phyloP scores from a whole-genome alignment of 2,329 filamentous ascomycete species.

The Curvularia spicifera region DNA sequence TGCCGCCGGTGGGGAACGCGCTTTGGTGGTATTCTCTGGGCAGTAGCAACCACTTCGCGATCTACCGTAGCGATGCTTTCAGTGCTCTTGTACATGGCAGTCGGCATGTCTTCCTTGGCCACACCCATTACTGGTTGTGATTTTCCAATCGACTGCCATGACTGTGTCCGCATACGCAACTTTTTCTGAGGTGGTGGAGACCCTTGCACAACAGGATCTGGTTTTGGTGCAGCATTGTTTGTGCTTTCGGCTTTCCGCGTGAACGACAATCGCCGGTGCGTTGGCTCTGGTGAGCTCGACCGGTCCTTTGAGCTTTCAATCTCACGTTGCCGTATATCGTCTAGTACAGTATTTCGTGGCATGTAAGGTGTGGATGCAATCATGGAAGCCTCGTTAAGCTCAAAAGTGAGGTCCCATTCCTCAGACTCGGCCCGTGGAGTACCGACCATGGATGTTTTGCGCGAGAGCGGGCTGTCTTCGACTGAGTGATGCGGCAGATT shows the following conservation, averaged over 20 bases:
- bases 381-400: conserved; percentile 55
- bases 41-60: conserved; percentile 33
- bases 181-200: conserved; percentile 18
- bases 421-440: conserved; percentile 35
- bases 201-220: conserved; percentile 12
- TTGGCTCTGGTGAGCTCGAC: conserved; percentile 40
- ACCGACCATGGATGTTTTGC: conserved; percentile 38
- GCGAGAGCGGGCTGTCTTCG: conserved; percentile 53
- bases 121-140: conserved; percentile 36
- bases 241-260: conserved; percentile 13
- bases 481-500: conserved; percentile 51
- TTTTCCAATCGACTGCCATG: conserved; percentile 41
- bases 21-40: conserved; percentile 31
- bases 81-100: conserved; percentile 43
- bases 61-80: conserved; percentile 44
- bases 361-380: conserved; percentile 57
- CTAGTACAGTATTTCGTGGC: conserved; percentile 51
- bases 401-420: conserved; percentile 50
- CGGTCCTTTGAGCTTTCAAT: conserved; percentile 49
- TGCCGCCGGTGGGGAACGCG: conserved; percentile 44
- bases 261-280: conserved; percentile 25
- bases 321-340: conserved; percentile 53
- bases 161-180: conserved; percentile 35
- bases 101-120: conserved; percentile 40
- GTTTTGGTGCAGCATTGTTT: conserved; percentile 12